Conservation (phyloP, 306 rosid genomes). For the Albizia julibrissin region DNA sequence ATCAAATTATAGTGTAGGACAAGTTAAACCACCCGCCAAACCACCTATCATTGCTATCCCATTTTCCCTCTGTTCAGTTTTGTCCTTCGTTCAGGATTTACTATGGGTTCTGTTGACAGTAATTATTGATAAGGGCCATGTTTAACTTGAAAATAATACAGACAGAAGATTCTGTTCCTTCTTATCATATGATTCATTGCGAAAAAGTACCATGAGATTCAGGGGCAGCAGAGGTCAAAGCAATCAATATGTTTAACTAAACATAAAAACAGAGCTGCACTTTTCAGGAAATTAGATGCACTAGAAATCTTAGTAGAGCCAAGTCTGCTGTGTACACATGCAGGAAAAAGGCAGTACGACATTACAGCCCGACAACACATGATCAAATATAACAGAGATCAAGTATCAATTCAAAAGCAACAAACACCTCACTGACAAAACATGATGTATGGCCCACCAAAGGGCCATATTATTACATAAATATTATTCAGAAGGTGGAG, state of each 20-base stretch:
- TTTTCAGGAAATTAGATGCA: too few relatives aligned
- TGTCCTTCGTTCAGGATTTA: background rate
- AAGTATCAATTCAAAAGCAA: too few relatives aligned
- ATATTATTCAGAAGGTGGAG: background rate
- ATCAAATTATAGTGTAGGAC: too few relatives aligned
- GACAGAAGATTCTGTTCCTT: background rate
- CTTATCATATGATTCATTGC: background rate
- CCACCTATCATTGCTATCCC: background rate
- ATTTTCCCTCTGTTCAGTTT: background rate
- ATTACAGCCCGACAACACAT: too few relatives aligned
- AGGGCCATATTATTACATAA: constrained; percentile 18
- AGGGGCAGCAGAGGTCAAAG: background rate
- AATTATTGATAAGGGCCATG: too few relatives aligned
- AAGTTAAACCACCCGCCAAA: background rate
- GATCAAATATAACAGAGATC: too few relatives aligned
- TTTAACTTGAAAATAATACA: too few relatives aligned
- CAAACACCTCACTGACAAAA: background rate
- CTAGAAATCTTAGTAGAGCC: background rate
- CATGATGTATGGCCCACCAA: constrained; percentile 16
- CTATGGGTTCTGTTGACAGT: background rate
- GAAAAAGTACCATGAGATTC: background rate
- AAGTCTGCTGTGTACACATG: background rate
- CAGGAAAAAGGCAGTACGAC: background rate
- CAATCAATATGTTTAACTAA: background rate
- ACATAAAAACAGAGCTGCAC: background rate